Percentiles rank a stretch among this genome's conserved stretches.
phyloP scores from a whole-genome alignment of 208 protist species.

The Lotmaria passim region DNA sequence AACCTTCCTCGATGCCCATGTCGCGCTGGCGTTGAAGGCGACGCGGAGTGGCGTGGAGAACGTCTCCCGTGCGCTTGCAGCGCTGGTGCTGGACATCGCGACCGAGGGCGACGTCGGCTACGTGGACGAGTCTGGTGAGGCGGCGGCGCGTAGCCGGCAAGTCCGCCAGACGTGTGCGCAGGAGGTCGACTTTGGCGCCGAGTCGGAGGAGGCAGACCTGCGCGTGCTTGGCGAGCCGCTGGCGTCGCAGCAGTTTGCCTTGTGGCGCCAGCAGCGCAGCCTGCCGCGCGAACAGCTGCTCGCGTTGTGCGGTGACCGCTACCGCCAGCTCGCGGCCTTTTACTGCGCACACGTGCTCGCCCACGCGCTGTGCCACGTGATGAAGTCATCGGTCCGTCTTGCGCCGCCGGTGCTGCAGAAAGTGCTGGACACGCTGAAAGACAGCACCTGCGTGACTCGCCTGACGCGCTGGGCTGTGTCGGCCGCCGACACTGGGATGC shows the following conservation, averaged over 20 bases:
- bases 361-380: slow-evolving; percentile 21
- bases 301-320: slow-evolving; percentile 11
- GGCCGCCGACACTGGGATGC: neutral
- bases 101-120: slow-evolving; percentile 57
- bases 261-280: slow-evolving; percentile 29
- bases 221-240: slow-evolving; percentile 27
- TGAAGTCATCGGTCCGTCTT: slow-evolving; percentile 10
- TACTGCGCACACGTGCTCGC: slow-evolving; percentile 22
- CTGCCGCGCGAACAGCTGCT: slow-evolving; percentile 29
- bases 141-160: slow-evolving; percentile 10
- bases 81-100: slow-evolving; percentile 41
- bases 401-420: slow-evolving; percentile 13
- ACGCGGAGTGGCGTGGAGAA: slow-evolving; percentile 48
- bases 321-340: slow-evolving; percentile 31
- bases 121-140: slow-evolving; percentile 34
- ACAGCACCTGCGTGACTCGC: slow-evolving; percentile 20
- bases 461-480: slow-evolving; percentile 34
- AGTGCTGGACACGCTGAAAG: slow-evolving; percentile 23
- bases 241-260: slow-evolving; percentile 23
- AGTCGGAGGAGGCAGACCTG: slow-evolving; percentile 56
- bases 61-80: slow-evolving; percentile 28
- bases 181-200: slow-evolving; percentile 75
- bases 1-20: slow-evolving; percentile 43
- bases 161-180: slow-evolving; percentile 40
- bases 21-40: slow-evolving; percentile 41